Evolutionary conservation across 306 rosid genomes (phyloP).

Genomic region (Comarum palustre): DNA sequence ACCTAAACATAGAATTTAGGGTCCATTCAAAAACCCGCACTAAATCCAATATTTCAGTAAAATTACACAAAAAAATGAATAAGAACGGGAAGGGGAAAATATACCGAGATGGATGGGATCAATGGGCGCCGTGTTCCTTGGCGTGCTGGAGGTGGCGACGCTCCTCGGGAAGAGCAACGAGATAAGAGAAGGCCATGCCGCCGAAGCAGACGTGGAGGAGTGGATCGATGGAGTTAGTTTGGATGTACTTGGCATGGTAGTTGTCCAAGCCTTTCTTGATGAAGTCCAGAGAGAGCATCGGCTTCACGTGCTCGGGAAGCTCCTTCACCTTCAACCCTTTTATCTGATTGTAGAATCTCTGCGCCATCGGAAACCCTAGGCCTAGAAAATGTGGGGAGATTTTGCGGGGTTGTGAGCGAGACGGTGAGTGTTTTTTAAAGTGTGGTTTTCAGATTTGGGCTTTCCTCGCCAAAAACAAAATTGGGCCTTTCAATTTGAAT

Average conservation of each 20-base stretch:
- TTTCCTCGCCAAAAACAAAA: too few relatives aligned
- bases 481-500: too few relatives aligned
- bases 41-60: too few relatives aligned
- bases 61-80: too few relatives aligned
- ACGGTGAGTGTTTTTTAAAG: too few relatives aligned
- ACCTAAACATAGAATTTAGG: too few relatives aligned
- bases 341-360: constrained; percentile 62
- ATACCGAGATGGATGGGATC: constrained; percentile 5
- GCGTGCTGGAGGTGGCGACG: constrained; percentile 78
- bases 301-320: constrained; percentile 57
- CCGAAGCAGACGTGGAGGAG: constrained; percentile 66
- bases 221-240: constrained; percentile 54
- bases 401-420: too few relatives aligned
- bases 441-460: too few relatives aligned
- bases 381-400: too few relatives aligned
- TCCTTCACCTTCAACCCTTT: constrained; percentile 64
- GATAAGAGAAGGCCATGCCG: constrained; percentile 73
- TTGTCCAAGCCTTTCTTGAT: constrained; percentile 63
- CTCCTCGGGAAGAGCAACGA: constrained; percentile 71
- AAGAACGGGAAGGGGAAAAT: too few relatives aligned
- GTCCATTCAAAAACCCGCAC: too few relatives aligned
- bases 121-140: constrained; percentile 55
- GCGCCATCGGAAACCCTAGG: constrained; percentile 56
- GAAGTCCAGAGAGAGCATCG: constrained; percentile 47
- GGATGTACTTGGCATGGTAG: constrained; percentile 70